Percentiles rank a stretch among this genome's conserved stretches.
These are phyloP conservation scores for Hyphopichia khmerensis DNA, from an alignment of 1,139 yeast genomes.

Conservation along the genomic window DNA sequence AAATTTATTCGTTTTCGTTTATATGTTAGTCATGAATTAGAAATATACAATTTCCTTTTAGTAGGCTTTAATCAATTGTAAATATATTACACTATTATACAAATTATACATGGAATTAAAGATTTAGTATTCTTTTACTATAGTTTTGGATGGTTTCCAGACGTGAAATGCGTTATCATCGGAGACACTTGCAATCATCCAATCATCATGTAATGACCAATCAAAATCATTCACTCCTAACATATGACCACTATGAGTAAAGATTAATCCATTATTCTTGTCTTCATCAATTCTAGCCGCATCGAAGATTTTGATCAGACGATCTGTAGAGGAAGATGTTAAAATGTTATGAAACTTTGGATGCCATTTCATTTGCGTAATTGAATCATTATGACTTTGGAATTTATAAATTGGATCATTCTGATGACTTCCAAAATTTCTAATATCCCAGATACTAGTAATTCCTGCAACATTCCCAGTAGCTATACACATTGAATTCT, in stretches of 20 bases:
- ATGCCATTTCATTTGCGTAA: conserved; percentile 80
- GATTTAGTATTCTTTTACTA: conserved; percentile 13
- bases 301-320: conserved; percentile 72
- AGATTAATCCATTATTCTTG: conserved; percentile 43
- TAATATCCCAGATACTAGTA: conserved; percentile 67
- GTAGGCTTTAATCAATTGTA: background rate
- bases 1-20: background rate
- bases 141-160: conserved; percentile 62
- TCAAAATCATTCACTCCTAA: conserved; percentile 80
- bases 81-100: background rate
- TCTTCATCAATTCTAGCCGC: conserved; percentile 36
- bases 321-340: conserved; percentile 75
- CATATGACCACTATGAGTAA: conserved; percentile 90
- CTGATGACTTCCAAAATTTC: conserved; percentile 38
- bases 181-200: conserved; percentile 80
- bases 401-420: conserved; percentile 9
- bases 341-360: conserved; percentile 58
- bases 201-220: conserved; percentile 81
- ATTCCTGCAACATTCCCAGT: conserved; percentile 69
- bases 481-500: conserved; percentile 52
- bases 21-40: conserved; percentile 2
- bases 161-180: conserved; percentile 87
- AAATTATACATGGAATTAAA: background rate
- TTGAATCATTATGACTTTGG: conserved; percentile 50
- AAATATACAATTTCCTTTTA: background rate